Conservation (phyloP, 2,329 filamentous ascomycete genomes). For the Sporothrix mexicana region DNA sequence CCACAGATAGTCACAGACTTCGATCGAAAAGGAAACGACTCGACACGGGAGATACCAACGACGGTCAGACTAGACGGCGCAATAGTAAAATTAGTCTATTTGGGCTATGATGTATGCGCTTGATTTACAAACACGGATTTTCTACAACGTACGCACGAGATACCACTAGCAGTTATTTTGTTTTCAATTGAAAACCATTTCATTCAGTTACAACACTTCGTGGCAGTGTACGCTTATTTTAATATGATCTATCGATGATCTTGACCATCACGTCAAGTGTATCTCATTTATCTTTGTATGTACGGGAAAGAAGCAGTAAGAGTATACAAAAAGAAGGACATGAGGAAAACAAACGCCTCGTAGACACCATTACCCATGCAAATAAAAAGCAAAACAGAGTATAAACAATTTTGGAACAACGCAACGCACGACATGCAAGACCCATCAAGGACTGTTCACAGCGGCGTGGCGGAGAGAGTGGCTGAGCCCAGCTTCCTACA, state of each 20-base stretch:
- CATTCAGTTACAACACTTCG: too few species aligned
- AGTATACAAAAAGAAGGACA: background rate
- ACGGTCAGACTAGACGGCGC: background rate
- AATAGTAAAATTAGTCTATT: background rate
- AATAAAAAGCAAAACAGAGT: background rate
- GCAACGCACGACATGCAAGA: too few species aligned
- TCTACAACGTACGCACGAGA: background rate
- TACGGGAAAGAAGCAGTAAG: too few species aligned
- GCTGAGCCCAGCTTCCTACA: slow-evolving; percentile 43
- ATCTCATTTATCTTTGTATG: too few species aligned
- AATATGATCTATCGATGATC: too few species aligned
- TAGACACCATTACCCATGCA: slow-evolving; percentile 25
- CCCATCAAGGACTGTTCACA: background rate
- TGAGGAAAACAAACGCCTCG: background rate
- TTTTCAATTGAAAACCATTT: too few species aligned
- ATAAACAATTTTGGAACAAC: background rate
- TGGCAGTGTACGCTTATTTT: too few species aligned
- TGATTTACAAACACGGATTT: too few species aligned
- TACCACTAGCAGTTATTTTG: background rate
- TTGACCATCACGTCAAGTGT: too few species aligned
- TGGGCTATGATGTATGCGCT: background rate
- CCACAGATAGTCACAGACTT: background rate
- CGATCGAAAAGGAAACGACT: background rate
- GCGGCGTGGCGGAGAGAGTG: background rate
- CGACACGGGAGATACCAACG: background rate